Conservation (phyloP, 2,329 filamentous ascomycete species). For the Alternaria consortialis region DNA sequence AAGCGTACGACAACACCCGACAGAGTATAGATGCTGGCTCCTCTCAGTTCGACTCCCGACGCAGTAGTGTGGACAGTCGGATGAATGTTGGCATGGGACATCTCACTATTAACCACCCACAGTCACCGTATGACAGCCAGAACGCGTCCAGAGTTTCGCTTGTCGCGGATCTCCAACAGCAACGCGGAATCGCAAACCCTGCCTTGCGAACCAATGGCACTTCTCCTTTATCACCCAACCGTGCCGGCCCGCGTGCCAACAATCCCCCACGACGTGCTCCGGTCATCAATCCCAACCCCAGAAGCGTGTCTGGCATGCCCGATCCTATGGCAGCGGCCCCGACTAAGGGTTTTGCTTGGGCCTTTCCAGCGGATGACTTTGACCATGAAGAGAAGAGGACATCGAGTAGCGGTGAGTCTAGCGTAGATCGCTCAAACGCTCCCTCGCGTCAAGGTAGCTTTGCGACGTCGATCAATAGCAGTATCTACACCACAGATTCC, state of each 20-base stretch:
- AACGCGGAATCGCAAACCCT: conserved; percentile 55
- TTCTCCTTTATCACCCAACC: conserved; percentile 57
- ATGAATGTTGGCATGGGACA: conserved; percentile 77
- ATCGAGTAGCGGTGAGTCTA: conserved; percentile 60
- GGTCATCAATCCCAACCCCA: conserved; percentile 73
- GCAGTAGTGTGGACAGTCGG: conserved; percentile 82
- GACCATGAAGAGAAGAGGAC: conserved; percentile 62
- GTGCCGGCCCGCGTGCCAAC: conserved; percentile 45
- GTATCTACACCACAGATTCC: conserved; percentile 79
- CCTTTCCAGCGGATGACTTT: conserved; percentile 75
- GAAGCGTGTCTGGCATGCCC: conserved; percentile 71
- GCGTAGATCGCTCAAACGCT: conserved; percentile 59
- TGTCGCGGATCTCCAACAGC: conserved; percentile 73
- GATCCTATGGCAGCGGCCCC: conserved; percentile 74
- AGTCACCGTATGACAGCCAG: conserved; percentile 77
- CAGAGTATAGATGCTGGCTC: conserved; percentile 60
- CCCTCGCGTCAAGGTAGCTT: conserved; percentile 79
- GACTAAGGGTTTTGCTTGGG: conserved; percentile 84
- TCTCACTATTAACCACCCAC: conserved; percentile 71
- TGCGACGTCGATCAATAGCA: conserved; percentile 80
- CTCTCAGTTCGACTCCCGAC: conserved; percentile 66
- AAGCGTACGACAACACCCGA: conserved; percentile 59
- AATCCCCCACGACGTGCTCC: conserved; percentile 69
- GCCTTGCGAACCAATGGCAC: conserved; percentile 55
- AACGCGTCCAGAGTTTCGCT: conserved; percentile 81